Conservation (phyloP, 441 rosid species). For the Erodium chrysanthum region DNA sequence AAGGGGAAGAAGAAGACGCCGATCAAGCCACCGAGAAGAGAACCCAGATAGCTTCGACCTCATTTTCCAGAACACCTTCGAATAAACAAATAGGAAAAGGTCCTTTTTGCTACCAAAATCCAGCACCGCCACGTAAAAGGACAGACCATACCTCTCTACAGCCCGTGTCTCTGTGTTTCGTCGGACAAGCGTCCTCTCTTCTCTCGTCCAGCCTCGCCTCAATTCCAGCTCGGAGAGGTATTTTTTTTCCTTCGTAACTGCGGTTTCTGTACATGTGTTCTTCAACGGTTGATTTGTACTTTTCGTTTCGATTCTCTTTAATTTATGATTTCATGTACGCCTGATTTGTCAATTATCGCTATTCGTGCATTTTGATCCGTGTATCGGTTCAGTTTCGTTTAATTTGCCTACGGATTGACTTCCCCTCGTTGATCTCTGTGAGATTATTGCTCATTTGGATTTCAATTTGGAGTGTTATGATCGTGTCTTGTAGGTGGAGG, state of each 20-base stretch:
- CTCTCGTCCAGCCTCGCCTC: neutral
- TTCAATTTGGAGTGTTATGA: neutral
- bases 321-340: neutral
- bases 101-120: neutral
- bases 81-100: neutral
- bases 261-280: neutral
- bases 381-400: neutral
- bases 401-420: neutral
- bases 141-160: neutral
- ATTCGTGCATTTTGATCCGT: neutral
- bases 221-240: neutral
- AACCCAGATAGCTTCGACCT: neutral
- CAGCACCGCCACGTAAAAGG: neutral
- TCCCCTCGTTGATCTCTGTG: neutral
- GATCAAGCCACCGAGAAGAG: neutral
- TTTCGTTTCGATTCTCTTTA: neutral
- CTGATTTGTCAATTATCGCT: neutral
- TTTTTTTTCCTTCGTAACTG: neutral
- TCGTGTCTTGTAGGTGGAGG: neutral
- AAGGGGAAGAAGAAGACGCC: neutral
- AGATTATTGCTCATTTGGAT: neutral
- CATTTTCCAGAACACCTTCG: neutral
- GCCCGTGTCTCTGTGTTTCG: neutral
- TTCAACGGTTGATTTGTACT: neutral
- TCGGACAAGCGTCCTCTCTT: conserved; percentile 4